Evolutionary conservation across 2,329 filamentous ascomycete genomes (phyloP).

Genomic region (Acrocalymma vagum): DNA sequence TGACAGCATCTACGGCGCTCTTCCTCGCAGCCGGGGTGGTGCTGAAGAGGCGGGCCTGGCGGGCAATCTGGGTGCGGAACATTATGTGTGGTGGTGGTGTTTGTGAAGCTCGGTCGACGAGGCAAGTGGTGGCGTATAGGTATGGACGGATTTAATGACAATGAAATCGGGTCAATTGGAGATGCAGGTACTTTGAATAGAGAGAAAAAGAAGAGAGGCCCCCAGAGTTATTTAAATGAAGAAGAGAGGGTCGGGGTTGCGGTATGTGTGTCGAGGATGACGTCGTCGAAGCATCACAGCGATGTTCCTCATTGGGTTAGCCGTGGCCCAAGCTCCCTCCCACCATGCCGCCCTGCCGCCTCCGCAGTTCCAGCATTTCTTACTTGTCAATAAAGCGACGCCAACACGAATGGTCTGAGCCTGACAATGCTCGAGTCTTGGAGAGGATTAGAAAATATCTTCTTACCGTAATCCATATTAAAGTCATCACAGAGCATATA

Average conservation of each 20-base stretch:
- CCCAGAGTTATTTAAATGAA: constrained; percentile 30
- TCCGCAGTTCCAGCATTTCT: neutral
- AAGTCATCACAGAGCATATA: no score
- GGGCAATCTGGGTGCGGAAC: constrained; percentile 55
- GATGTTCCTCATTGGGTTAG: constrained; percentile 8
- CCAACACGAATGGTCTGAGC: no score
- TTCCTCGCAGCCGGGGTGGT: constrained; percentile 60
- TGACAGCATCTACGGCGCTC: constrained; percentile 62
- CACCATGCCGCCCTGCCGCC: constrained; percentile 14
- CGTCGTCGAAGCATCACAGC: constrained; percentile 27
- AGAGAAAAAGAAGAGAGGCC: constrained; percentile 16
- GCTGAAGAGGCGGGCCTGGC: constrained; percentile 62
- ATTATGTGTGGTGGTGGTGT: constrained; percentile 40
- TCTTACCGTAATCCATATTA: no score
- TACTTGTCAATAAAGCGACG: no score
- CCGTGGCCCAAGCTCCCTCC: constrained; percentile 23
- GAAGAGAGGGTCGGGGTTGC: constrained; percentile 9
- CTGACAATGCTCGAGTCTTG: no score
- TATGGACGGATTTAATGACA: constrained; percentile 4
- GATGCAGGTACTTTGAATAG: no score
- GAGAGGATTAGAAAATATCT: no score
- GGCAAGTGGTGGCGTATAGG: constrained; percentile 10
- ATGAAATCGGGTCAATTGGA: no score
- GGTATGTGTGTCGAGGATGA: constrained; percentile 22
- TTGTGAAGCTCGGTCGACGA: constrained; percentile 3